Evolutionary conservation across 768 basidiomycete species (phyloP).

Genomic region (Russula ochroleuca): DNA sequence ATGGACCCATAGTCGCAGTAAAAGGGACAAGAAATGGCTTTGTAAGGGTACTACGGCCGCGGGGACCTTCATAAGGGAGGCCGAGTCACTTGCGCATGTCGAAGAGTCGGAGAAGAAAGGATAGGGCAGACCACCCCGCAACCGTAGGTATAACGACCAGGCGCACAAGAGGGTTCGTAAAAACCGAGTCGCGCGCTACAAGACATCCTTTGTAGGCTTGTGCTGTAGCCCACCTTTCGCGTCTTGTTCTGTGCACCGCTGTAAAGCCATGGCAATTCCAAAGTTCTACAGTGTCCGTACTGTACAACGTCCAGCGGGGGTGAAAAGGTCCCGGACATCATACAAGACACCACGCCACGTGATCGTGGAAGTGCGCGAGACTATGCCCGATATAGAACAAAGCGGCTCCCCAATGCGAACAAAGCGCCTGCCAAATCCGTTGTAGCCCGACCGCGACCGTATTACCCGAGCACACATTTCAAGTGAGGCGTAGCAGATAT

Average conservation of each 20-base stretch:
- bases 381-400: conserved; percentile 26
- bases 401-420: conserved; percentile 1
- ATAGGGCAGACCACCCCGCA: background rate
- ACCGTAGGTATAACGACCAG: conserved; percentile 14
- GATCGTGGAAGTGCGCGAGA: background rate
- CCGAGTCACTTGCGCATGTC: background rate
- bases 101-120: background rate
- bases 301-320: no score
- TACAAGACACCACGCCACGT: background rate
- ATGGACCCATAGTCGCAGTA: background rate
- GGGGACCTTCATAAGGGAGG: background rate
- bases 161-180: background rate
- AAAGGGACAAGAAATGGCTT: background rate
- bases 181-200: background rate
- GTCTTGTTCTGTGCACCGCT: background rate
- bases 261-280: background rate
- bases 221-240: background rate
- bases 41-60: background rate
- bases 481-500: background rate
- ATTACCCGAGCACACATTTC: background rate
- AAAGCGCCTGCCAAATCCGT: background rate
- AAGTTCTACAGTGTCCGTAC: no score
- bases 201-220: background rate
- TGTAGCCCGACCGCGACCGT: background rate
- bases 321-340: background rate